Evolutionary conservation across 306 rosid genomes (phyloP).

Genomic region (Citrullus colocynthis): DNA sequence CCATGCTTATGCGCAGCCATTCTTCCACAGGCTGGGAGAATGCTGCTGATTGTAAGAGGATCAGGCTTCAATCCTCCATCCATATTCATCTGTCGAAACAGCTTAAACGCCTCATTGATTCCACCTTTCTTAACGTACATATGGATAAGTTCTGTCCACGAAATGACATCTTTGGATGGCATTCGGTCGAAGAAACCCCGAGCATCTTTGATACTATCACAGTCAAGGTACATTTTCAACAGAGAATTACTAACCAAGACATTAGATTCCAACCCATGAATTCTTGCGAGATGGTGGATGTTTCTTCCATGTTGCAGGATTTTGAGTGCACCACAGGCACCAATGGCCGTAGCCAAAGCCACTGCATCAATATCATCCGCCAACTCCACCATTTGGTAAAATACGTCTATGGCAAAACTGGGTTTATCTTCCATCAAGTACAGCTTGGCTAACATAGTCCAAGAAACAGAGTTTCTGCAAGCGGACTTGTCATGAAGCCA

Average conservation of each 20-base stretch:
- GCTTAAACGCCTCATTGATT: slow-evolving; percentile 47
- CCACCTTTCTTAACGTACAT: slow-evolving; percentile 44
- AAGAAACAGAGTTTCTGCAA: slow-evolving; percentile 26
- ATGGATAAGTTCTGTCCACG: slow-evolving; percentile 49
- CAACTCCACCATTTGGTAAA: slow-evolving; percentile 29
- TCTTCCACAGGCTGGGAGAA: slow-evolving; percentile 71
- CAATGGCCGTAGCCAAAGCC: slow-evolving; percentile 37
- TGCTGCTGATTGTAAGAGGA: slow-evolving; percentile 26
- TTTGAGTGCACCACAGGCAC: slow-evolving; percentile 32
- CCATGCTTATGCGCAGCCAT: slow-evolving; percentile 45
- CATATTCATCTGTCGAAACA: slow-evolving; percentile 40
- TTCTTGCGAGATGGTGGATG: slow-evolving; percentile 33
- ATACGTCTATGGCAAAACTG: slow-evolving; percentile 27
- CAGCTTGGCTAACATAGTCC: slow-evolving; percentile 55
- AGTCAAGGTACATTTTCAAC: slow-evolving; percentile 54
- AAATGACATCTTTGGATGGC: slow-evolving; percentile 38
- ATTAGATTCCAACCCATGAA: slow-evolving; percentile 36
- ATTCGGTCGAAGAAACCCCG: slow-evolving; percentile 29
- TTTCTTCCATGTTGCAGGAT: slow-evolving; percentile 30
- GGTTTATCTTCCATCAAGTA: slow-evolving; percentile 30
- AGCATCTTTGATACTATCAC: slow-evolving; percentile 35
- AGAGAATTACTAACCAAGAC: slow-evolving; percentile 46
- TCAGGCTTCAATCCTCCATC: slow-evolving; percentile 36
- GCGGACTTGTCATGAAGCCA: slow-evolving; percentile 31
- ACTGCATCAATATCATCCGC: slow-evolving; percentile 34